Evolutionary conservation across 228 moss, liverwort and hornwort species (phyloP).

Genomic region (Sphagnum magellanicum): DNA sequence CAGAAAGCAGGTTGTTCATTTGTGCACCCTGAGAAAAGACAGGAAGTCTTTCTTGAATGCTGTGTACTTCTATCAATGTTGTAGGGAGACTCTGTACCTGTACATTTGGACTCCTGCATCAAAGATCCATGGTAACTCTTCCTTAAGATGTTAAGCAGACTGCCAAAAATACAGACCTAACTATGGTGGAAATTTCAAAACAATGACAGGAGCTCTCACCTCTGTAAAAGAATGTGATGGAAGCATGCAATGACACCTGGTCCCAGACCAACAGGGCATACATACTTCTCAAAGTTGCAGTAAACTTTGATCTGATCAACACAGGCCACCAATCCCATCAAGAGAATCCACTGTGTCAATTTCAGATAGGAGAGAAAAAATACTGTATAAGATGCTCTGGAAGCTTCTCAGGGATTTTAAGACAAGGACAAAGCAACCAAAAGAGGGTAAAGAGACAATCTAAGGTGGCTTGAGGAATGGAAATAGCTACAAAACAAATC

Average conservation of each 20-base stretch:
- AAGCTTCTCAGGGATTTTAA: not conserved
- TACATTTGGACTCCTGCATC: slow-evolving; percentile 25
- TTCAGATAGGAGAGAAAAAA: not conserved
- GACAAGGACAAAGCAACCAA: not conserved
- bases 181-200: not conserved
- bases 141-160: not conserved
- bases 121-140: not conserved
- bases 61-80: slow-evolving; percentile 26
- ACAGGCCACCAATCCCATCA: not conserved
- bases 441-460: not conserved
- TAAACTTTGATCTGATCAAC: slow-evolving; percentile 27
- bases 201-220: slow-evolving; percentile 6
- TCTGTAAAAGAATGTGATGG: slow-evolving; percentile 39
- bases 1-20: slow-evolving; percentile 4
- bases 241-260: slow-evolving; percentile 47
- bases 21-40: slow-evolving; percentile 6
- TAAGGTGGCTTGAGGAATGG: not conserved
- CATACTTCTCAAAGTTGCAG: slow-evolving; percentile 38
- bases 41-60: slow-evolving; percentile 25
- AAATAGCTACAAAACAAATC: not conserved
- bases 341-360: not conserved
- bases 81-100: slow-evolving; percentile 30
- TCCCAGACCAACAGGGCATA: slow-evolving; percentile 42
- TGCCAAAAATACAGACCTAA: not conserved
- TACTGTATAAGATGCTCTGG: not conserved